Evolutionary conservation across 441 rosid genomes (phyloP).

Genomic region (Gossypium schwendimanii): DNA sequence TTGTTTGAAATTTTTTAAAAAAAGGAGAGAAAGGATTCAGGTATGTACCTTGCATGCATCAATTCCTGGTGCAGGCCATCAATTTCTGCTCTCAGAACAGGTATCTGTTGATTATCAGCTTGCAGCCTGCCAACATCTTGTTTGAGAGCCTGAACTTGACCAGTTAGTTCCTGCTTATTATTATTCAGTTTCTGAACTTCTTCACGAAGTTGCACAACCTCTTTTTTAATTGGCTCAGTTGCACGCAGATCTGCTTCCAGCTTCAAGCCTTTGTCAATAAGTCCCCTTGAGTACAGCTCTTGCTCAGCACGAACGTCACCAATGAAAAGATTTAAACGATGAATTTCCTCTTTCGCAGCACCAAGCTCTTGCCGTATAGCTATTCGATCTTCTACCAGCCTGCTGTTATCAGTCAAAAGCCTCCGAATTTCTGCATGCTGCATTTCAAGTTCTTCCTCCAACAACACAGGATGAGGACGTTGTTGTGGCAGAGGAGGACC

Average conservation of each 20-base stretch:
- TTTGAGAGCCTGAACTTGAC: conserved; percentile 65
- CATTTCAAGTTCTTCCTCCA: conserved; percentile 85
- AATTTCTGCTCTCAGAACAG: conserved; percentile 53
- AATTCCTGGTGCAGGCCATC: conserved; percentile 84
- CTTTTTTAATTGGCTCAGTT: conserved; percentile 74
- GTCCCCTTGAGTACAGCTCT: conserved; percentile 57
- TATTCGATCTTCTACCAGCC: conserved; percentile 67
- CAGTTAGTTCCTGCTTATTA: conserved; percentile 59
- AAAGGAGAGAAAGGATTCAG: not conserved
- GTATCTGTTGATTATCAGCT: conserved; percentile 76
- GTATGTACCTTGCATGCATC: conserved; percentile 73
- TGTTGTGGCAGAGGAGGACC: conserved; percentile 59
- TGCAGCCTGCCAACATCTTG: conserved; percentile 62
- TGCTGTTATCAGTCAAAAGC: conserved; percentile 68
- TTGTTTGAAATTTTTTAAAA: not conserved
- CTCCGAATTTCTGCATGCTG: conserved; percentile 74
- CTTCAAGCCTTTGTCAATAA: conserved; percentile 75
- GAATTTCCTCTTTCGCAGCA: conserved; percentile 84
- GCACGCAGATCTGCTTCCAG: conserved; percentile 85
- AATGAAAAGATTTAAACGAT: conserved; percentile 56
- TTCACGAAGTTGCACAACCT: conserved; percentile 50
- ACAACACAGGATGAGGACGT: conserved; percentile 63
- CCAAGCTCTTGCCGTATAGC: conserved; percentile 70
- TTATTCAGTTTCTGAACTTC: conserved; percentile 74
- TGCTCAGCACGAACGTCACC: conserved; percentile 68